Evolutionary conservation across 345 rosid genomes (phyloP).

Genomic region (Aegle marmelos): DNA sequence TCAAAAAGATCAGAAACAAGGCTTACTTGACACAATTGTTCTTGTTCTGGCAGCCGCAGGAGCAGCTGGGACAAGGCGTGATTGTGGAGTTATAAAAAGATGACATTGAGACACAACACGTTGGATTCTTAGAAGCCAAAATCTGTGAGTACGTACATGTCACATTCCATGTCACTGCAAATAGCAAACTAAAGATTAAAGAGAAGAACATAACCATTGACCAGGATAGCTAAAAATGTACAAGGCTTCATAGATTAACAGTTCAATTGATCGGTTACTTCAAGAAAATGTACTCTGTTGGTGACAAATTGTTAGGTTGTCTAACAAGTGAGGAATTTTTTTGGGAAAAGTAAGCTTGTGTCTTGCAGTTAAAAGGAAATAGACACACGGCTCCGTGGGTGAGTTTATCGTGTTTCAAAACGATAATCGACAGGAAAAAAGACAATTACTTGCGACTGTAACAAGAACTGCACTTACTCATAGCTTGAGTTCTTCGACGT

Average conservation of each 20-base stretch:
- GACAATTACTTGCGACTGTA: background rate
- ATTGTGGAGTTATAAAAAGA: conserved; percentile 46
- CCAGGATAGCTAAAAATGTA: background rate
- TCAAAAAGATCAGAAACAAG: background rate
- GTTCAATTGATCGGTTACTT: background rate
- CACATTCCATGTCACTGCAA: conserved; percentile 53
- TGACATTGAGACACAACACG: conserved; percentile 47
- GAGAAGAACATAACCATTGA: background rate
- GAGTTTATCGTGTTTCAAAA: background rate
- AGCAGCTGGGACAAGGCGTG: conserved; percentile 45
- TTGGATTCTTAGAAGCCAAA: conserved; percentile 36
- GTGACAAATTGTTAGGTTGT: background rate
- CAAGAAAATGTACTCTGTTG: too few species aligned
- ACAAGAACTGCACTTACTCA: conserved; percentile 23
- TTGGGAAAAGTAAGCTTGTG: background rate
- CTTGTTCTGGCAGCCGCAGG: conserved; percentile 44
- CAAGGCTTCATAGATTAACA: background rate
- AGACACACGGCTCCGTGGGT: background rate
- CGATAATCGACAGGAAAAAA: background rate
- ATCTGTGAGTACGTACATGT: conserved; percentile 51
- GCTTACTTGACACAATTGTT: conserved; percentile 32
- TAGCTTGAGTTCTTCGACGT: conserved; percentile 34
- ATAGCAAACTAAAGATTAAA: background rate
- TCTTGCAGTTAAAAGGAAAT: background rate
- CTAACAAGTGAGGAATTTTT: background rate